Evolutionary conservation across 176 grass and related monocot species (phyloP), one percentile per base, ranked within the genome.

Genomic region (Calamus simplicifolius): DNA sequence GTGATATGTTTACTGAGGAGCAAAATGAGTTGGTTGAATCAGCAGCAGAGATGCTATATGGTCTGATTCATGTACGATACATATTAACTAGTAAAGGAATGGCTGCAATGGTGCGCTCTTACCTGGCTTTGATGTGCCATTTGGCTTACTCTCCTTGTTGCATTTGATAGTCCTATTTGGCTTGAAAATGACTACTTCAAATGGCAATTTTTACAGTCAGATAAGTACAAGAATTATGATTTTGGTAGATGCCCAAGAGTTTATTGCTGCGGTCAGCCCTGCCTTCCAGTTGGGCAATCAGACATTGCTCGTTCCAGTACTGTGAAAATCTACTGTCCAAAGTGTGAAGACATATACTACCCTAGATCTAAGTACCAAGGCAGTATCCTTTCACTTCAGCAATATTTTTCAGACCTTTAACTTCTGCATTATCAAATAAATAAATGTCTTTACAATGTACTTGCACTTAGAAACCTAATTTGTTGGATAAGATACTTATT

Each of bases 361-460:
- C 92, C 92, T 66, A 83, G 87, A 67, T 97, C 92, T 31, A 97
- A 91, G 72, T 91, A 85, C 61, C 92, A 97, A 91, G 92, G 87
- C 75, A 97, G 92, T 97, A 97, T 97, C 92, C 87, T 97, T 80
- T 73, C 35, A 13, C 8, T 43, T 13, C 12, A 43, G 8, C 35
- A 43, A 12, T 43, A 43, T 43, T 43, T 43, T 43, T 43, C 8
- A 43, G 12, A 43, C 35, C 35, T 43, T 43, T 43, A 43, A 43
- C 35, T 43, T 43, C 35, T 43, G 35, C 35, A 43, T 43, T 43
- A 43, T 2, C 8, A 43, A 43, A 43, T 43, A 43, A 43, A 43
- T 43, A 43, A 43, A 43, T 12, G 35, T 43, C 35, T 43, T 2
- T 3, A 13, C 35, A 43, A 43, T 8, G 3, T 2, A 13, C 35